Conservation (phyloP, 768 basidiomycete species). For the Mycena alexandri region DNA sequence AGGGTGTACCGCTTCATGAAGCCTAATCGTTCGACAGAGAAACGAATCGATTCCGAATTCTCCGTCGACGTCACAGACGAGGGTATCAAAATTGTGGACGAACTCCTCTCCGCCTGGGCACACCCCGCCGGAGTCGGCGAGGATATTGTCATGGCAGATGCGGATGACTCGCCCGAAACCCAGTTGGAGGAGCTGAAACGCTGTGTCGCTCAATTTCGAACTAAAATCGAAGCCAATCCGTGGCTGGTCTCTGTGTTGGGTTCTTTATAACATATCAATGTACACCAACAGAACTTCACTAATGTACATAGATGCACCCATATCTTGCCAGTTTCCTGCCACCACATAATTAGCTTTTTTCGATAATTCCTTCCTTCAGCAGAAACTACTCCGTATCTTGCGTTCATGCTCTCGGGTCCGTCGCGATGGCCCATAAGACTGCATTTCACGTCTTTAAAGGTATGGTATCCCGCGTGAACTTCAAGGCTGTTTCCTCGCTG, state of each 20-base stretch:
- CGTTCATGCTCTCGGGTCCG: no score
- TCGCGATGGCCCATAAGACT: no score
- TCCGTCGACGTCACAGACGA: slow-evolving; percentile 75
- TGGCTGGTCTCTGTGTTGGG: slow-evolving; percentile 79
- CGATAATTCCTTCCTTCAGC: no score
- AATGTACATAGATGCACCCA: slow-evolving; percentile 10
- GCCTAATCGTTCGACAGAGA: slow-evolving; percentile 33
- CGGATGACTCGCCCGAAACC: slow-evolving; percentile 50
- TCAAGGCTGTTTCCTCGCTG: no score
- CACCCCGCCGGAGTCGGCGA: slow-evolving; percentile 58
- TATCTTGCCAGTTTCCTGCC: no score
- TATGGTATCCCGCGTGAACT: no score
- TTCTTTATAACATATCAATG: slow-evolving; percentile 16
- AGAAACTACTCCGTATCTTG: no score
- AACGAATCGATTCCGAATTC: slow-evolving; percentile 57
- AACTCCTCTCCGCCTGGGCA: slow-evolving; percentile 77
- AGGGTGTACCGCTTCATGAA: no score
- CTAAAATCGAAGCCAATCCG: slow-evolving; percentile 79
- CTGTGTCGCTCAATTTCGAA: slow-evolving; percentile 74
- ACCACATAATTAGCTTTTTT: no score
- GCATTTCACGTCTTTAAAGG: no score
- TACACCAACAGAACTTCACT: background rate
- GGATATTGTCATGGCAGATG: slow-evolving; percentile 63
- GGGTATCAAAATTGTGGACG: slow-evolving; percentile 85
- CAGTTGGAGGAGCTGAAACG: slow-evolving; percentile 68